phyloP scores from a whole-genome alignment of 805 yeast genomes.

The Nakazawaea laoshanensis region DNA sequence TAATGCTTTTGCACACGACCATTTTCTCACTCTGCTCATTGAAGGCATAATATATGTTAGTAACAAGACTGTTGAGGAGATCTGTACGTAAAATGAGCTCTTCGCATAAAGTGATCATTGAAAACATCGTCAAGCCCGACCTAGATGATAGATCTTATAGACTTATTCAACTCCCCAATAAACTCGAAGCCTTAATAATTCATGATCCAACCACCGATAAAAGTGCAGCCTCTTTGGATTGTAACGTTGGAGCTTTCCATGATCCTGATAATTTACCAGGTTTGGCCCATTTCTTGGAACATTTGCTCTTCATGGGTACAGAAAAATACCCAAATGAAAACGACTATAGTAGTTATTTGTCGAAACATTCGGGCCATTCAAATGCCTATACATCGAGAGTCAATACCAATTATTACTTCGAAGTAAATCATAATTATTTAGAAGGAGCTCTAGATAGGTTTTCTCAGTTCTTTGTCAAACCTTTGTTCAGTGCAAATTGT shows the following conservation, averaged over 20 bases:
- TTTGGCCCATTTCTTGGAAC: constrained; percentile 72
- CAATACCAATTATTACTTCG: constrained; percentile 88
- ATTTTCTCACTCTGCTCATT: too few species aligned
- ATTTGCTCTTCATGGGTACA: constrained; percentile 74
- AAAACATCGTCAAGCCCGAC: constrained; percentile 29
- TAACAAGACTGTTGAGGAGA: too few species aligned
- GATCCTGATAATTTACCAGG: constrained; percentile 63
- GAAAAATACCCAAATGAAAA: constrained; percentile 67
- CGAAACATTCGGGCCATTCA: constrained; percentile 81
- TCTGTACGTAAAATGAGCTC: too few species aligned
- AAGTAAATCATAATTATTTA: constrained; percentile 64
- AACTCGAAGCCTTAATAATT: constrained; percentile 52
- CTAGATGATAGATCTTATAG: constrained; percentile 74
- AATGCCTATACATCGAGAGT: constrained; percentile 89
- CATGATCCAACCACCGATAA: constrained; percentile 65
- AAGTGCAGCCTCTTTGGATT: constrained; percentile 74
- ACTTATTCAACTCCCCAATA: constrained; percentile 49
- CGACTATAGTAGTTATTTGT: constrained; percentile 63
- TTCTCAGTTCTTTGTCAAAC: constrained; percentile 84
- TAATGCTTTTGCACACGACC: too few species aligned
- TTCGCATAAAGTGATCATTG: constrained; percentile 11
- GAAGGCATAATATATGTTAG: too few species aligned
- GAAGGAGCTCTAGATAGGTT: constrained; percentile 89
- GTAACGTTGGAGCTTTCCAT: constrained; percentile 67
- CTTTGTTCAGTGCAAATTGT: constrained; percentile 64